Evolutionary conservation across 164 flowering plant genomes (phyloP).

Genomic region (Magnolia officinalis): DNA sequence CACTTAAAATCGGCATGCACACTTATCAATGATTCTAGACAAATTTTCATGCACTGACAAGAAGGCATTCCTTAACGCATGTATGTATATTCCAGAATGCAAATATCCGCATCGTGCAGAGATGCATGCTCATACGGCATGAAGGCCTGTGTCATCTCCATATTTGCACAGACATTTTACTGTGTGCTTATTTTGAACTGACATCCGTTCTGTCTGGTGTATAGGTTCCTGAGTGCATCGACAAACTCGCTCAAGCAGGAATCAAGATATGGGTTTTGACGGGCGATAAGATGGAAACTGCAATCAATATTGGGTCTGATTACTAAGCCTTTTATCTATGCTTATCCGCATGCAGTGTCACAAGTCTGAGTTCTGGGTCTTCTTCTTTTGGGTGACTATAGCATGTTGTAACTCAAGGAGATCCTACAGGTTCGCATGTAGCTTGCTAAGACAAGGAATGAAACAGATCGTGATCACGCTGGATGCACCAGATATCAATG

Average conservation of each 20-base stretch:
- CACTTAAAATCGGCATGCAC: too few species aligned
- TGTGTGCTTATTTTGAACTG: background rate
- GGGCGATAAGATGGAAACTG: constrained; percentile 93
- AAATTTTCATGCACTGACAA: too few species aligned
- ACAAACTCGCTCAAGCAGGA: constrained; percentile 73
- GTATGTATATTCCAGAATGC: too few species aligned
- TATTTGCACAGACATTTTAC: background rate
- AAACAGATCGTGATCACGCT: constrained; percentile 58
- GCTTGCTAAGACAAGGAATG: constrained; percentile 76
- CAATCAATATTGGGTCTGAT: constrained; percentile 79
- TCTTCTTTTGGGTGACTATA: constrained; percentile 6
- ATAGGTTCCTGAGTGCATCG: constrained; percentile 91
- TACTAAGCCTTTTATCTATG: background rate
- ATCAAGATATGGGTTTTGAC: constrained; percentile 86
- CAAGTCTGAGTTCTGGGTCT: background rate
- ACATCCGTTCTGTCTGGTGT: background rate
- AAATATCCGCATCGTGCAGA: background rate
- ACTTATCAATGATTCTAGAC: too few species aligned
- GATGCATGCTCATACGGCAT: background rate
- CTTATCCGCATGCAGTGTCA: background rate
- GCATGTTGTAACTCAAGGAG: constrained; percentile 5
- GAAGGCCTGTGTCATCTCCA: background rate
- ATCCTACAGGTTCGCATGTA: constrained; percentile 71
- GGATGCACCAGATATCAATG: constrained; percentile 54
- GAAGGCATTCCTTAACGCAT: too few species aligned